Evolutionary conservation across 495 filamentous ascomycete species (phyloP).

Genomic region (Sordaria brevicollis): DNA sequence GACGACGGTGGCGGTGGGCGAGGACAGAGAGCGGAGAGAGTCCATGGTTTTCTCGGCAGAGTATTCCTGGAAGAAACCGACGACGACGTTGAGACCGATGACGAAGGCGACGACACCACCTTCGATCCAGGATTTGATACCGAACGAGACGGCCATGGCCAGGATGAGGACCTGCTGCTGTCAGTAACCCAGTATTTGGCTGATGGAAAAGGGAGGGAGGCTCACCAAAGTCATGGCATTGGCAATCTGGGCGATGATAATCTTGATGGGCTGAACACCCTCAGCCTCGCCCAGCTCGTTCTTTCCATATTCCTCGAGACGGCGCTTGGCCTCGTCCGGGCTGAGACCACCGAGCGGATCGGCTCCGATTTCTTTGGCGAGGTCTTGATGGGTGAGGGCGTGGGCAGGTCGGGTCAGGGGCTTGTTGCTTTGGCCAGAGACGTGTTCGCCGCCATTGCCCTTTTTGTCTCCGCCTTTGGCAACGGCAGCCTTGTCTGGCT

Average conservation of each 20-base stretch:
- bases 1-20: constrained; percentile 66
- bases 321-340: constrained; percentile 26
- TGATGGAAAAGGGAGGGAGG: not conserved
- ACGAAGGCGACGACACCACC: constrained; percentile 75
- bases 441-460: constrained; percentile 30
- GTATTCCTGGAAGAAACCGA: constrained; percentile 77
- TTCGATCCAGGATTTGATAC: constrained; percentile 71
- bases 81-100: constrained; percentile 66
- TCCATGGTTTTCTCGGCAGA: constrained; percentile 84
- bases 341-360: constrained; percentile 40
- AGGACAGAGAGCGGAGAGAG: constrained; percentile 62
- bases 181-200: too few species aligned
- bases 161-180: constrained; percentile 50
- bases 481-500: not conserved
- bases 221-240: constrained; percentile 44
- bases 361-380: constrained; percentile 47
- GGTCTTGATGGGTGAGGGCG: constrained; percentile 42
- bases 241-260: constrained; percentile 44
- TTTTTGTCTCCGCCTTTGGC: not conserved
- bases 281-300: constrained; percentile 42
- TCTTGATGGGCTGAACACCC: constrained; percentile 40
- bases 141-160: constrained; percentile 77
- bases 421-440: constrained; percentile 44
- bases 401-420: constrained; percentile 54
- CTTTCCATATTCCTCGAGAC: constrained; percentile 32